Percentiles rank a stretch among this genome's conserved stretches.
phyloP scores from a whole-genome alignment of 768 basidiomycete genomes.

The Leccinum sublutescens region DNA sequence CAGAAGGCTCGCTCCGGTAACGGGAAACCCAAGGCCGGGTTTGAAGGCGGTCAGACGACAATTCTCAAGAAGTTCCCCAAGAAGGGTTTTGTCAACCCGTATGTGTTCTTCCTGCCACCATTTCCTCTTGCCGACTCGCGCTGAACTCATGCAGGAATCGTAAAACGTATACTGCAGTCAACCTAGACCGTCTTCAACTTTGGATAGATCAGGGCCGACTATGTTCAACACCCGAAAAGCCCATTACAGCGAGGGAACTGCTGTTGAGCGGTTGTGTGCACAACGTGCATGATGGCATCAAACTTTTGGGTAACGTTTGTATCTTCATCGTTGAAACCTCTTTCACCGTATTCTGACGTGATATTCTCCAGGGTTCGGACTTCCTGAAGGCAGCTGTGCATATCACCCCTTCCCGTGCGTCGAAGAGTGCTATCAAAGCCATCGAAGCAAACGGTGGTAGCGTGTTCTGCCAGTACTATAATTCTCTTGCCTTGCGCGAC shows the following conservation, averaged over 20 bases:
- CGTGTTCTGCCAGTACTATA: conserved; percentile 90
- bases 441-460: conserved; percentile 81
- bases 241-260: conserved; percentile 86
- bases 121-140: background rate
- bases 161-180: conserved; percentile 78
- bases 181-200: conserved; percentile 82
- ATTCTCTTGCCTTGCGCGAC: conserved; percentile 78
- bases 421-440: conserved; percentile 79
- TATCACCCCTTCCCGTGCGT: conserved; percentile 81
- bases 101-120: conserved; percentile 31
- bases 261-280: conserved; percentile 88
- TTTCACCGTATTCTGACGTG: conserved; percentile 2
- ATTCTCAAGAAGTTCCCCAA: conserved; percentile 90
- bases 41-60: conserved; percentile 97
- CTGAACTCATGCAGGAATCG: conserved; percentile 52
- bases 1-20: conserved; percentile 91
- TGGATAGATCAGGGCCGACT: conserved; percentile 89
- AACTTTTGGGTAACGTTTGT: conserved; percentile 81
- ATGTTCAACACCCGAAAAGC: conserved; percentile 69
- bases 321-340: background rate
- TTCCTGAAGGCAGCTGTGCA: conserved; percentile 70
- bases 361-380: conserved; percentile 52
- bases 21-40: conserved; percentile 76
- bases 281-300: conserved; percentile 86
- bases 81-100: conserved; percentile 92